Percentiles rank a stretch among this genome's conserved stretches.
Conservation (phyloP, 805 yeast species). For the Spathaspora hagerdaliae region DNA sequence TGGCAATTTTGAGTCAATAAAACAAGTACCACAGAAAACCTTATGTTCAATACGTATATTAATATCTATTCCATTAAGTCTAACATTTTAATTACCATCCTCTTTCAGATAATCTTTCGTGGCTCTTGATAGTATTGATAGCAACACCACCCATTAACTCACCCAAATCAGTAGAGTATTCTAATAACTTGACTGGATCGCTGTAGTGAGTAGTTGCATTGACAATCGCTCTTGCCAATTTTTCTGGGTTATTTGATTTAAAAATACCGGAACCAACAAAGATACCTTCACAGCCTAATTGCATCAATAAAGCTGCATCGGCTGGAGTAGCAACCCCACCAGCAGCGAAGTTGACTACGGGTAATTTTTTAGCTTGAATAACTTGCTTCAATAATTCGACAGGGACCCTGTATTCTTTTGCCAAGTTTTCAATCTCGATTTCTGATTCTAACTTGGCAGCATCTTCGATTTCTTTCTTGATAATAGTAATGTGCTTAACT, state of each 20-base stretch:
- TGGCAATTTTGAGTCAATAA: no score
- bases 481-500: slow-evolving; percentile 64
- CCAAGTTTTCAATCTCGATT: slow-evolving; percentile 46
- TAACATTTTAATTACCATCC: slow-evolving; percentile 41
- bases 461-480: slow-evolving; percentile 51
- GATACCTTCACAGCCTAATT: slow-evolving; percentile 32
- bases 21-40: no score
- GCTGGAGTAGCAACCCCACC: slow-evolving; percentile 89
- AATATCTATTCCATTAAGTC: no score
- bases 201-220: slow-evolving; percentile 70
- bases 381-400: slow-evolving; percentile 46
- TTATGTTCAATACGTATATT: no score
- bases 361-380: slow-evolving; percentile 51
- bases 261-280: slow-evolving; percentile 62
- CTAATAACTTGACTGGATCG: slow-evolving; percentile 57
- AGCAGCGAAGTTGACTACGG: slow-evolving; percentile 84
- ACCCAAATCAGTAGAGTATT: slow-evolving; percentile 67
- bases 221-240: slow-evolving; percentile 74
- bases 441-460: slow-evolving; percentile 37
- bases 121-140: slow-evolving; percentile 45
- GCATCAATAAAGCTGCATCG: slow-evolving; percentile 78
- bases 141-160: slow-evolving; percentile 73
- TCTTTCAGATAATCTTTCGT: slow-evolving; percentile 46
- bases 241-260: slow-evolving; percentile 68
- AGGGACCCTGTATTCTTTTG: slow-evolving; percentile 59